Base-by-base conservation (phyloP, 2,329 filamentous ascomycete genomes). In the Neopestalotiopsis clavispora region DNA sequence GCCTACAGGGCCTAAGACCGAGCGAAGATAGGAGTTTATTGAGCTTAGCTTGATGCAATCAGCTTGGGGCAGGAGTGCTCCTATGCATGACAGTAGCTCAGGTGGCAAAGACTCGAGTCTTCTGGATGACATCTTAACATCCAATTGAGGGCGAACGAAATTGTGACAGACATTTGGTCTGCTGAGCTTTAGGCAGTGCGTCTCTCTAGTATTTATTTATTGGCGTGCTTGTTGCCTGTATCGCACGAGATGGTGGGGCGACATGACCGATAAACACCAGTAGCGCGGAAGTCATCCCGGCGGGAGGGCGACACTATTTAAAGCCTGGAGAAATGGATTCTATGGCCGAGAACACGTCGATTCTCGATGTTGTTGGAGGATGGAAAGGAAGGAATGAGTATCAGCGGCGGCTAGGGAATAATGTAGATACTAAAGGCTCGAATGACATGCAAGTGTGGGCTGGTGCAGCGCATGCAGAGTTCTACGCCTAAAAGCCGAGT, bases 21-120 rank as follows among this genome's bases (percentile, higher is more conserved):
- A 30, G 17, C 57, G 57, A 60, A 60, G n/a, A 13, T 60, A 38
- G 13, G 57, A 60, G 30, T 60, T 60, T 60, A 23, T 30, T 60
- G 20, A 60, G 57, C 57, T 60, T 2, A 60, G 57, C 17, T 38
- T 60, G 28, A 60, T 14, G 20, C 57, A n/a, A 17, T 32, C 57
- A 60, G 57, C 57, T 38, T 34, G 57, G 9, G 12, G 57, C 28
- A 60, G 57, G 6, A 60, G 23, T 17, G 28, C 57, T 38, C 28
- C 57, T 38, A 60, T 38, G 4, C 57, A n/a, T 10, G 57, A 17
- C 28, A 60, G 14, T n/a, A 60, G 32, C 57, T 60, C 57, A 60
- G 12, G 57, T 60, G 57, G 12, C 28, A 34, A 23, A 10, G 57
- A 32, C n/a, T 30, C 28, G 57, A 60, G 10, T 32, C 28, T 60